phyloP scores from a whole-genome alignment of 768 basidiomycete species.

The Galerina marginata region DNA sequence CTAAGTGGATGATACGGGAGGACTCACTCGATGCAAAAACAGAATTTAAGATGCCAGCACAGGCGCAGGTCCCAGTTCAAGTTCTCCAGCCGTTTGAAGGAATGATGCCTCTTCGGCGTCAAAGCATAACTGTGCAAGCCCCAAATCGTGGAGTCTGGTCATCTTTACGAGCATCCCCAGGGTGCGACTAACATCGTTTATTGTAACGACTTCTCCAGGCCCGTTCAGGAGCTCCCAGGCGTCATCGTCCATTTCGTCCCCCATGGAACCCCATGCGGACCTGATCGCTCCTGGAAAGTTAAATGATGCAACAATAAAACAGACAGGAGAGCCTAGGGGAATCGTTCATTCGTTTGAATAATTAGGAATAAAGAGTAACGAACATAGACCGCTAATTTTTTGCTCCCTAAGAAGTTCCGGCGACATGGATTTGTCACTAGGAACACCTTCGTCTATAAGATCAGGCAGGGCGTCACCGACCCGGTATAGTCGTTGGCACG shows the following conservation, averaged over 20 bases:
- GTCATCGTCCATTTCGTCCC: constrained; percentile 68
- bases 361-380: constrained; percentile 28
- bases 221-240: constrained; percentile 68
- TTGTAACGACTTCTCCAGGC: constrained; percentile 40
- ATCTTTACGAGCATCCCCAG: constrained; percentile 75
- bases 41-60: not conserved
- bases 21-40: not conserved
- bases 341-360: not conserved
- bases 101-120: constrained; percentile 30
- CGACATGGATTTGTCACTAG: constrained; percentile 14
- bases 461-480: constrained; percentile 70
- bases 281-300: constrained; percentile 67
- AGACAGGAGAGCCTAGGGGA: constrained; percentile 71
- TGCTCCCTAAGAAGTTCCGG: constrained; percentile 55
- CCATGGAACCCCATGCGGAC: constrained; percentile 70
- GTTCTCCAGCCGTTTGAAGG: constrained; percentile 10
- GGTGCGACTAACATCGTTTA: constrained; percentile 37
- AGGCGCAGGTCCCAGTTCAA: not conserved
- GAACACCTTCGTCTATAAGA: constrained; percentile 36
- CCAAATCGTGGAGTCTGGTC: constrained; percentile 77
- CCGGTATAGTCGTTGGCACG: constrained; percentile 74
- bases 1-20: too few relatives aligned
- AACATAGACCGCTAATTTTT: constrained; percentile 78
- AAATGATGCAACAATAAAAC: constrained; percentile 76
- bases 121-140: constrained; percentile 68